phyloP scores from a whole-genome alignment of 2,329 filamentous ascomycete species.

The Lecanicillium sp. region DNA sequence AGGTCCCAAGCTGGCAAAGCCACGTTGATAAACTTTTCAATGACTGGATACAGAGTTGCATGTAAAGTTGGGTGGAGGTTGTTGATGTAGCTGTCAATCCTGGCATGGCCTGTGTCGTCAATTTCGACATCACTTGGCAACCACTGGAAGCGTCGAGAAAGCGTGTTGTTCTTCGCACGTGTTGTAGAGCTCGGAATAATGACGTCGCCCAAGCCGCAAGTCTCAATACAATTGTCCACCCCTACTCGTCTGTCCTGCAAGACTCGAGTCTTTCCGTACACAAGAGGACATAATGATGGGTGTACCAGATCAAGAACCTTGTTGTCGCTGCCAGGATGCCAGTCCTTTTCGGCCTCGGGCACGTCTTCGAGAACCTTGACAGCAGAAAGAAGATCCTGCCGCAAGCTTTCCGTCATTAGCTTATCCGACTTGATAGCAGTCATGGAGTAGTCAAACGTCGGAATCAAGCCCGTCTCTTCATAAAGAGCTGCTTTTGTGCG shows the following conservation, averaged over 20 bases:
- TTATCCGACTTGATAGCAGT: conserved; percentile 27
- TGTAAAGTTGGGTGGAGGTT: conserved; percentile 39
- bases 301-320: conserved; percentile 56
- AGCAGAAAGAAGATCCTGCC: conserved; percentile 30
- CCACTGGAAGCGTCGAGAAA: conserved; percentile 32
- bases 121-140: conserved; percentile 42
- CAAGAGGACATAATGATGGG: conserved; percentile 53
- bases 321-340: conserved; percentile 48
- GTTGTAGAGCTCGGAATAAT: conserved; percentile 13
- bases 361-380: conserved; percentile 41
- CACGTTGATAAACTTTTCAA: conserved; percentile 32
- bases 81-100: conserved; percentile 44
- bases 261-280: conserved; percentile 39
- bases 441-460: conserved; percentile 23
- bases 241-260: conserved; percentile 21
- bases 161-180: not conserved
- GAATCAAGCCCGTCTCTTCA: conserved; percentile 22
- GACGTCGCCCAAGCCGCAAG: conserved; percentile 25
- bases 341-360: conserved; percentile 44
- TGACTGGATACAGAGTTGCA: conserved; percentile 26
- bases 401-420: conserved; percentile 10
- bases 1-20: conserved; percentile 38
- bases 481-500: conserved; percentile 23
- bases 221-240: conserved; percentile 26
- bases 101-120: conserved; percentile 22